A percentile compares a stretch with the other conserved stretches of the same genome.
Conservation (phyloP, 2,329 filamentous ascomycete species). For the Penicillium decumbens region DNA sequence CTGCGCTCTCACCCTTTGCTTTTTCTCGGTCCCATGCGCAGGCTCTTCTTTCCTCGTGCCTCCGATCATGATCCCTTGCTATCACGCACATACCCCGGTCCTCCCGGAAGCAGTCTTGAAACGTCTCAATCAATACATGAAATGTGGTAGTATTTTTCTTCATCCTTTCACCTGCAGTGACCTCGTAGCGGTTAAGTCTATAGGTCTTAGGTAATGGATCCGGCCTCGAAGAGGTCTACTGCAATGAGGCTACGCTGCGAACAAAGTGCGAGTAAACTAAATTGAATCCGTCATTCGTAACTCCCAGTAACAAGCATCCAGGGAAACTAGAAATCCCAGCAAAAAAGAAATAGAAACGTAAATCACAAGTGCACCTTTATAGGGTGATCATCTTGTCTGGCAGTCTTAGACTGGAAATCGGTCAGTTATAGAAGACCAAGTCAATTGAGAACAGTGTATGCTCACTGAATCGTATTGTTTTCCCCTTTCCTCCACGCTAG, state of each 20-base stretch:
- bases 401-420: conserved; percentile 15
- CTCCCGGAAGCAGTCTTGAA: neutral
- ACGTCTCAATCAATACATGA: conserved; percentile 13
- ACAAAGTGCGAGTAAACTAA: neutral
- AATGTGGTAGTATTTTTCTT: conserved; percentile 3
- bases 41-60: neutral
- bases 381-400: conserved; percentile 6
- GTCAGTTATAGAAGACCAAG: conserved; percentile 6
- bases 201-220: neutral
- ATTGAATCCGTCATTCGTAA: conserved; percentile 20
- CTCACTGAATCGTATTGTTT: conserved; percentile 23
- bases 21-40: neutral
- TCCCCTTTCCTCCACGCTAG: conserved; percentile 39
- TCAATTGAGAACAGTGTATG: conserved; percentile 9
- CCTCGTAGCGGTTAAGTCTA: neutral
- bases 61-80: neutral
- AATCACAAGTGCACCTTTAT: conserved; percentile 9
- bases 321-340: conserved; percentile 5
- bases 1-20: neutral
- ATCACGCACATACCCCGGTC: neutral
- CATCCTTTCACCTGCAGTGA: neutral
- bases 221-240: neutral
- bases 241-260: neutral
- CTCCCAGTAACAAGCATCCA: conserved; percentile 8
- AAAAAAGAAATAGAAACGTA: conserved; percentile 5